phyloP scores from a whole-genome alignment of 2,329 filamentous ascomycete species.

The Fusarium sp. region DNA sequence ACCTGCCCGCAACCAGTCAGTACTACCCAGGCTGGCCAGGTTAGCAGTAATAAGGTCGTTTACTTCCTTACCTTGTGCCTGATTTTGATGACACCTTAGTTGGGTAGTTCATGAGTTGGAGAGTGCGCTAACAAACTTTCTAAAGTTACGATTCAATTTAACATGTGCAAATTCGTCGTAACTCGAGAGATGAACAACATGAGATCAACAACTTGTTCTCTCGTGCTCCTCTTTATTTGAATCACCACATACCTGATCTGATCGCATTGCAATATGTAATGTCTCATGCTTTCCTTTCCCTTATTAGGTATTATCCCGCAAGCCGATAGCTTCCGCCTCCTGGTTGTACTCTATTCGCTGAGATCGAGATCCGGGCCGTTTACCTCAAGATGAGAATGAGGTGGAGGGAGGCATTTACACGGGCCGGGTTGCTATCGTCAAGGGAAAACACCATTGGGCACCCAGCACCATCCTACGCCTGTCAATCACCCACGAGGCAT shows the following conservation, averaged over 20 bases:
- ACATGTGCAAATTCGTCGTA: conserved; percentile 5
- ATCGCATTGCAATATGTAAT: not conserved
- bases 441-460: not conserved
- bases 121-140: conserved; percentile 4
- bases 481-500: conserved; percentile 20
- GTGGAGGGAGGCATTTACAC: conserved; percentile 23
- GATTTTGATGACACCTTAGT: conserved; percentile 14
- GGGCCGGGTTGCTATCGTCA: not conserved
- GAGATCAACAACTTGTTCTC: not conserved
- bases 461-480: conserved; percentile 25
- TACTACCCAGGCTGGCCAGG: not conserved
- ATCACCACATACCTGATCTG: not conserved
- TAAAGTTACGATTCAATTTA: not conserved
- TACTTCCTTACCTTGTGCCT: conserved; percentile 7
- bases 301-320: conserved; percentile 24
- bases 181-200: not conserved
- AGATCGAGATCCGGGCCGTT: conserved; percentile 32
- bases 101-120: not conserved
- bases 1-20: conserved; percentile 18
- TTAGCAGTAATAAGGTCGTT: not conserved
- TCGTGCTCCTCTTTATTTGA: not conserved
- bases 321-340: conserved; percentile 28
- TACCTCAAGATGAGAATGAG: conserved; percentile 16
- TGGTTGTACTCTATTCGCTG: conserved; percentile 10
- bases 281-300: conserved; percentile 7